A percentile compares a stretch with the other conserved stretches of the same genome.
phyloP scores from a whole-genome alignment of 2,329 filamentous ascomycete species.

The Botrytis byssoidea region DNA sequence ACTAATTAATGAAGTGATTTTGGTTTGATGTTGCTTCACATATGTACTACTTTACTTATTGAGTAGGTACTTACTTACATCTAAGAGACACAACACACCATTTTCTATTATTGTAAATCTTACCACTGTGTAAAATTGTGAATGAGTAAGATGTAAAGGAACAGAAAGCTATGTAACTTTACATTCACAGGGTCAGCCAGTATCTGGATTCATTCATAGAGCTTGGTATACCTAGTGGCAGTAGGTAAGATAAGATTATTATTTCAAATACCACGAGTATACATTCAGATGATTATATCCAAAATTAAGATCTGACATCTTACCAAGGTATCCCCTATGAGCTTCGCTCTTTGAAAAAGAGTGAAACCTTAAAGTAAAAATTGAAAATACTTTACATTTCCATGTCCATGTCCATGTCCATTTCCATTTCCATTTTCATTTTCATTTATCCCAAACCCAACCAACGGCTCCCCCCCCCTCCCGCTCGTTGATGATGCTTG shows the following conservation, averaged over 20 bases:
- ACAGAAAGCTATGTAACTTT: background rate
- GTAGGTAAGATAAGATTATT: background rate
- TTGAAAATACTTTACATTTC: background rate
- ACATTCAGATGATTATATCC: background rate
- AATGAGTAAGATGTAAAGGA: background rate
- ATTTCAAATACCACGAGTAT: background rate
- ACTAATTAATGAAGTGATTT: background rate
- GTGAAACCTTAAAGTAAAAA: background rate
- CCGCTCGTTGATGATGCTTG: background rate
- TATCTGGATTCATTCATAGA: background rate
- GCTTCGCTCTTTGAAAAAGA: background rate
- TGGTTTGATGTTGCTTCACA: background rate
- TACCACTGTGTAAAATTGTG: background rate
- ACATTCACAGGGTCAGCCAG: background rate
- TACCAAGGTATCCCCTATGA: background rate
- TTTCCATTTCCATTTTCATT: background rate
- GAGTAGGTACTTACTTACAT: background rate
- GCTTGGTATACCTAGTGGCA: background rate
- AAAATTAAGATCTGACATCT: background rate
- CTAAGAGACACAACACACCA: background rate
- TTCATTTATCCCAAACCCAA: background rate
- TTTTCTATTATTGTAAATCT: background rate
- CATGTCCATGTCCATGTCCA: no score
- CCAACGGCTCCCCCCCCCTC: constrained; percentile 1
- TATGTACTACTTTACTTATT: background rate